phyloP scores from a whole-genome alignment of 441 rosid genomes.

The Gossypium aridum region DNA sequence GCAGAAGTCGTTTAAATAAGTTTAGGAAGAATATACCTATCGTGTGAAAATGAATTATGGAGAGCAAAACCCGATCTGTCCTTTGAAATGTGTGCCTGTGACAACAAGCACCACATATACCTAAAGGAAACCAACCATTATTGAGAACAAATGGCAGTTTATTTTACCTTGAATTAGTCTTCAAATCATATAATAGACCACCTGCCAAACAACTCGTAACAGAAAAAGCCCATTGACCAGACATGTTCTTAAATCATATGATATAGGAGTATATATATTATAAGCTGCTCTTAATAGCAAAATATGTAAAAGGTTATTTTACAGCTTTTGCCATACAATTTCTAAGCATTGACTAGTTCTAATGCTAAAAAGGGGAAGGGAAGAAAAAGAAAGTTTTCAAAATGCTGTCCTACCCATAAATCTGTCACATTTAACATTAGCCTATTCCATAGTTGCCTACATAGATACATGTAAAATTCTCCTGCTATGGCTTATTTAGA shows the following conservation, averaged over 20 bases:
- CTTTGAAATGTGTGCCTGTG: too few relatives aligned
- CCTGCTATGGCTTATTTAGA: conserved; percentile 33
- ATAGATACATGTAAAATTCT: conserved; percentile 22
- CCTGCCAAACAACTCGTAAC: not conserved
- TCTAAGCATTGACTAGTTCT: conserved; percentile 15
- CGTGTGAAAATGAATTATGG: too few relatives aligned
- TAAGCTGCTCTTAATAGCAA: conserved; percentile 15
- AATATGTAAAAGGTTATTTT: conserved; percentile 15
- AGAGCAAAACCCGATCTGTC: too few relatives aligned
- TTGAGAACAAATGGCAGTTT: too few relatives aligned
- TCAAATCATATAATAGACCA: not conserved
- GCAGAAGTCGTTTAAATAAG: too few relatives aligned
- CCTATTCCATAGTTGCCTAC: conserved; percentile 29
- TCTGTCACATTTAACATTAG: conserved; percentile 20
- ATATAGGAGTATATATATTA: not conserved
- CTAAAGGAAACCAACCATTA: too few relatives aligned
- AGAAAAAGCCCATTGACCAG: not conserved
- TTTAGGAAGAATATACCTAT: too few relatives aligned
- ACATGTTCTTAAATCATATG: conserved; percentile 6
- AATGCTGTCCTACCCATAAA: conserved; percentile 25
- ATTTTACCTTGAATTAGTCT: too few relatives aligned
- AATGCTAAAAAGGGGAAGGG: not conserved
- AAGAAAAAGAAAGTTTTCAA: conserved; percentile 7
- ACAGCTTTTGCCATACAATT: conserved; percentile 21
- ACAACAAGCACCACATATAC: too few relatives aligned